A percentile compares a stretch with the other conserved stretches of the same genome.
Evolutionary conservation across 768 basidiomycete species (phyloP).

Genomic region (Naganishia vaughanmartiniae): DNA sequence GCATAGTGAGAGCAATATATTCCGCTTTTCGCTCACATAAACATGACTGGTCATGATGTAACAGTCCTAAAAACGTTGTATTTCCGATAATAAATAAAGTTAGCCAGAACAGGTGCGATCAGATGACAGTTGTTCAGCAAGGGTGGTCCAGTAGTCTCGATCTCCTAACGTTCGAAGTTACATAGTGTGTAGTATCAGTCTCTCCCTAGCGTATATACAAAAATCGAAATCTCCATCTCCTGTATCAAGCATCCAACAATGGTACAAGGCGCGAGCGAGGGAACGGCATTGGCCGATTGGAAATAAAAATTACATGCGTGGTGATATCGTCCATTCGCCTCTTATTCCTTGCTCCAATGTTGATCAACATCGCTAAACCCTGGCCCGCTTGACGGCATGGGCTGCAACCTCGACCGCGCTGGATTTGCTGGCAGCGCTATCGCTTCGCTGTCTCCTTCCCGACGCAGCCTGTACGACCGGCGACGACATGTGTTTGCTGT

Average conservation of each 20-base stretch:
- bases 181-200: not conserved
- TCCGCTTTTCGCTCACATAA: not conserved
- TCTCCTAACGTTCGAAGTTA: not conserved
- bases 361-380: not conserved
- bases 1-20: not conserved
- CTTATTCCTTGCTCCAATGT: not conserved
- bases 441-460: slow-evolving; percentile 22
- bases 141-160: too few relatives aligned
- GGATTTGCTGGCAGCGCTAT: slow-evolving; percentile 27
- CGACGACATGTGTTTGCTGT: slow-evolving; percentile 8
- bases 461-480: slow-evolving; percentile 4
- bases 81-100: not conserved
- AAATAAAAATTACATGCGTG: not conserved
- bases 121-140: not conserved
- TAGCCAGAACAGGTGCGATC: not conserved
- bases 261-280: slow-evolving; percentile 12
- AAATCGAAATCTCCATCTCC: not conserved
- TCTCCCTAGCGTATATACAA: not conserved
- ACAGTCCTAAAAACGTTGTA: slow-evolving; percentile 9
- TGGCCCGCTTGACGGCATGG: slow-evolving; percentile 16
- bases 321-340: not conserved
- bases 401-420: slow-evolving; percentile 17
- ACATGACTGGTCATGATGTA: slow-evolving; percentile 14
- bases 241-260: not conserved
- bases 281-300: not conserved